Conservation (phyloP, 2,329 filamentous ascomycete species). For the Ambrosiella xylebori region DNA sequence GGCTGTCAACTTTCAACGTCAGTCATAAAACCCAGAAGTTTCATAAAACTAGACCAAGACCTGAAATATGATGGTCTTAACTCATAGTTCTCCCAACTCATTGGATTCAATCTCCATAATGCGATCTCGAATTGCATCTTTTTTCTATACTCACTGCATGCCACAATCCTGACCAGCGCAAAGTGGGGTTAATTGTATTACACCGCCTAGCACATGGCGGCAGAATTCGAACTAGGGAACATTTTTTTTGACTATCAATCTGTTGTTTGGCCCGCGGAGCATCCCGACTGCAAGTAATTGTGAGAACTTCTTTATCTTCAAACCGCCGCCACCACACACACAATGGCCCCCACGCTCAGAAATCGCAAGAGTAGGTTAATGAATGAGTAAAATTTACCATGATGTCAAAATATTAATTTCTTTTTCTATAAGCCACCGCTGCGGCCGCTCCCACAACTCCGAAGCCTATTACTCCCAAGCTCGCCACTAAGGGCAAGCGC, state of each 20-base stretch:
- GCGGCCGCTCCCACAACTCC: conserved; percentile 6
- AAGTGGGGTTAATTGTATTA: conserved; percentile 6
- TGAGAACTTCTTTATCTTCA: conserved; percentile 1
- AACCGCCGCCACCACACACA: conserved; percentile 15
- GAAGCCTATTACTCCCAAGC: conserved; percentile 8
- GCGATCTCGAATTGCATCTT: neutral
- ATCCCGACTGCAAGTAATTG: neutral
- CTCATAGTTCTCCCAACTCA: too few species aligned
- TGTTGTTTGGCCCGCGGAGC: conserved; percentile 2
- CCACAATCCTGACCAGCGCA: neutral
- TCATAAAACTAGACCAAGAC: neutral
- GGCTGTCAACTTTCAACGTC: too few species aligned
- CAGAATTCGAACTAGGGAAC: conserved; percentile 20
- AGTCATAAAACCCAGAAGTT: neutral
- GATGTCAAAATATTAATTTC: neutral
- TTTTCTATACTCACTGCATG: neutral
- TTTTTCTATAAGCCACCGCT: conserved; percentile 3
- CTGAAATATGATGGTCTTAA: too few species aligned
- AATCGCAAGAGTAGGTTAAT: conserved; percentile 20
- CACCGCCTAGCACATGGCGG: conserved; percentile 14
- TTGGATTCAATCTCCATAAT: too few species aligned
- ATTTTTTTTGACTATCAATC: conserved; percentile 19
- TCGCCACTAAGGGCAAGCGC: conserved; percentile 17
- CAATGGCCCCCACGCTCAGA: conserved; percentile 31
- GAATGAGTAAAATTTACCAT: neutral